Conservation (phyloP, 768 basidiomycete species). For the Hypsizygus marmoreus region DNA sequence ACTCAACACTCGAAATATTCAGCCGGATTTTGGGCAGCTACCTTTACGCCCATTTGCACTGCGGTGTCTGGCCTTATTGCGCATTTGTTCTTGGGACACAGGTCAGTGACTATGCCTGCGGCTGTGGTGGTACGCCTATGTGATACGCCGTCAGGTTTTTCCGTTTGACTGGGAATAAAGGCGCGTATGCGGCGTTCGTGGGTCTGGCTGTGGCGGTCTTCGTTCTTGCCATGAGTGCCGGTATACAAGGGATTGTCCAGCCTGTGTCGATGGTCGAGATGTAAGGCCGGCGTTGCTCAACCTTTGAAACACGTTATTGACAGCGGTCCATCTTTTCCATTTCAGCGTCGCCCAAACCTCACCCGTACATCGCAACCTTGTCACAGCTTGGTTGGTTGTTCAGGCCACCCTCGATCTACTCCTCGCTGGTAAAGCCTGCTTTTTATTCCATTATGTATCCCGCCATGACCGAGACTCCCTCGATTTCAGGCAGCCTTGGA, state of each 20-base stretch:
- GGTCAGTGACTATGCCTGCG: slow-evolving; percentile 19
- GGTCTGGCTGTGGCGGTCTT: slow-evolving; percentile 10
- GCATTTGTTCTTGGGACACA: slow-evolving; percentile 35
- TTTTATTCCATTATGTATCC: background rate
- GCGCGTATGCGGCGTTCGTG: background rate
- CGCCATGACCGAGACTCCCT: background rate
- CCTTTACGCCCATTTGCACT: slow-evolving; percentile 36
- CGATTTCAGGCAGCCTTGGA: slow-evolving; percentile 18
- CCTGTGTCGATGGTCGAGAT: slow-evolving; percentile 16
- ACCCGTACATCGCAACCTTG: background rate
- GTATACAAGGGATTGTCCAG: slow-evolving; percentile 12
- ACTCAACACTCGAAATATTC: background rate
- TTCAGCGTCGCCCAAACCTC: too few species aligned
- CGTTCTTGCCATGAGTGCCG: slow-evolving; percentile 15
- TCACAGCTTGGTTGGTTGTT: slow-evolving; percentile 10
- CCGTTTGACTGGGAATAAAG: slow-evolving; percentile 10
- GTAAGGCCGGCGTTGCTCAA: slow-evolving; percentile 17
- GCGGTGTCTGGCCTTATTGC: slow-evolving; percentile 37
- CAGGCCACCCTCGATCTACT: slow-evolving; percentile 12
- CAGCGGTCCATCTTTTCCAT: too few species aligned
- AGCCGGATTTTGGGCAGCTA: slow-evolving; percentile 36
- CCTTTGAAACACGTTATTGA: background rate
- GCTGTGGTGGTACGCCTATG: slow-evolving; percentile 11
- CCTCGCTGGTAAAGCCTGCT: slow-evolving; percentile 7
- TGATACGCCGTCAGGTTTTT: slow-evolving; percentile 21